These are phyloP conservation scores for Penicillium sp. DNA, from an alignment of 2,329 filamentous ascomycete genomes.

Conservation along the genomic window DNA sequence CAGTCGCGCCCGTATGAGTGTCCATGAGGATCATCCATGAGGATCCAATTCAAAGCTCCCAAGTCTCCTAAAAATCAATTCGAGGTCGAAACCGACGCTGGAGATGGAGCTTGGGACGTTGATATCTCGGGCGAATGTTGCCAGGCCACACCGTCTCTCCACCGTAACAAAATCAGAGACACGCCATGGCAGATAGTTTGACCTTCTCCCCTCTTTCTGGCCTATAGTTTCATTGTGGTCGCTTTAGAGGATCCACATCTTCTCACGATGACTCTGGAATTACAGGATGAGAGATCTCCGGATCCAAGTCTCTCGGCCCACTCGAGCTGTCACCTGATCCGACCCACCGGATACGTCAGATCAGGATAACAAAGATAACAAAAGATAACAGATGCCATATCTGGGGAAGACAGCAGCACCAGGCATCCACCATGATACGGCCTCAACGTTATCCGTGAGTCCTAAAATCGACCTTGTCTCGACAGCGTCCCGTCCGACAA, in stretches of 20 bases:
- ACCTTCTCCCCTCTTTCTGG: too few species aligned
- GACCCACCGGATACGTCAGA: not conserved
- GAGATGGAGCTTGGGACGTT: not conserved
- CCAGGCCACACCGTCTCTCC: not conserved
- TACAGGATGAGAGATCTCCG: too few species aligned
- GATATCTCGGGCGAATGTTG: not conserved
- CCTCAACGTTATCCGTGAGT: not conserved
- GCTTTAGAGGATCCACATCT: too few species aligned
- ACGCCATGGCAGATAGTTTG: not conserved
- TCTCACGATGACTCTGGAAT: too few species aligned
- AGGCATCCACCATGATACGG: not conserved
- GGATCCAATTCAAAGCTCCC: too few species aligned
- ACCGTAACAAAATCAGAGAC: not conserved
- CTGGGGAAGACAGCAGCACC: not conserved
- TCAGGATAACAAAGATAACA: not conserved
- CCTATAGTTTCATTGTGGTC: too few species aligned
- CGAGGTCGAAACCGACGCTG: not conserved
- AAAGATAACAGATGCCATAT: not conserved
- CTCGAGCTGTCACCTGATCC: not conserved
- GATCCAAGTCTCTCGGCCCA: not conserved
- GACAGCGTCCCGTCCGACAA: conserved; percentile 1
- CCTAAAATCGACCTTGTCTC: not conserved
- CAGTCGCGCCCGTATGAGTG: too few species aligned
- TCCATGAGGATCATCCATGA: not conserved
- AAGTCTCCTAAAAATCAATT: too few species aligned